Percentiles rank a stretch among this genome's conserved stretches.
These are phyloP conservation scores for Beauveria rudraprayagi DNA, from an alignment of 2,329 filamentous ascomycete genomes.

Conservation along the genomic window DNA sequence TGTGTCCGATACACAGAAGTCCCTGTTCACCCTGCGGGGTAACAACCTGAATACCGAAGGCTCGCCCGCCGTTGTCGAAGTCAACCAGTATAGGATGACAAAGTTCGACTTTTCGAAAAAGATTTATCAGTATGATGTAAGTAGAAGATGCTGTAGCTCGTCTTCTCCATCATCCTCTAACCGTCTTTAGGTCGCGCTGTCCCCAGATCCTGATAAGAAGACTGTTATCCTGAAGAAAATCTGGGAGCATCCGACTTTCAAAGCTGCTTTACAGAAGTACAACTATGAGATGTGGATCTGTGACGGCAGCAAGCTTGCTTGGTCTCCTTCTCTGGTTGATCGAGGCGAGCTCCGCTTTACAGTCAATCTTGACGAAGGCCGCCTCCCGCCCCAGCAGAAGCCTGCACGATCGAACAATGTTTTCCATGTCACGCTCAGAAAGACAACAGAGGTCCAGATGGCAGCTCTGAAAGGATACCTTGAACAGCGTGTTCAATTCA, in stretches of 20 bases:
- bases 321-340: conserved; percentile 44
- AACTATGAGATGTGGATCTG: conserved; percentile 54
- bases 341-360: conserved; percentile 45
- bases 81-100: conserved; percentile 71
- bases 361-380: conserved; percentile 67
- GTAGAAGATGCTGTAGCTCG: conserved; percentile 24
- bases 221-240: conserved; percentile 63
- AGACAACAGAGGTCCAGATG: conserved; percentile 63
- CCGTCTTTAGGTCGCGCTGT: conserved; percentile 51
- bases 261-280: conserved; percentile 42
- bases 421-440: conserved; percentile 54
- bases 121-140: conserved; percentile 80
- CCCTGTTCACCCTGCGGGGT: conserved; percentile 26
- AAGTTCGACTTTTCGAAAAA: conserved; percentile 47
- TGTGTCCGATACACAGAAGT: conserved; percentile 25
- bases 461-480: conserved; percentile 60
- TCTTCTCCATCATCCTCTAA: no score
- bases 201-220: conserved; percentile 52
- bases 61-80: conserved; percentile 42
- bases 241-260: conserved; percentile 59
- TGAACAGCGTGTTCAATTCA: conserved; percentile 48
- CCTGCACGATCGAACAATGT: conserved; percentile 32
- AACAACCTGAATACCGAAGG: conserved; percentile 48
- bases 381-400: conserved; percentile 29
- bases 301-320: conserved; percentile 80